Evolutionary conservation across 768 basidiomycete species (phyloP), one percentile per base, ranked within the genome.

Genomic region (Strobilomyces confusus): DNA sequence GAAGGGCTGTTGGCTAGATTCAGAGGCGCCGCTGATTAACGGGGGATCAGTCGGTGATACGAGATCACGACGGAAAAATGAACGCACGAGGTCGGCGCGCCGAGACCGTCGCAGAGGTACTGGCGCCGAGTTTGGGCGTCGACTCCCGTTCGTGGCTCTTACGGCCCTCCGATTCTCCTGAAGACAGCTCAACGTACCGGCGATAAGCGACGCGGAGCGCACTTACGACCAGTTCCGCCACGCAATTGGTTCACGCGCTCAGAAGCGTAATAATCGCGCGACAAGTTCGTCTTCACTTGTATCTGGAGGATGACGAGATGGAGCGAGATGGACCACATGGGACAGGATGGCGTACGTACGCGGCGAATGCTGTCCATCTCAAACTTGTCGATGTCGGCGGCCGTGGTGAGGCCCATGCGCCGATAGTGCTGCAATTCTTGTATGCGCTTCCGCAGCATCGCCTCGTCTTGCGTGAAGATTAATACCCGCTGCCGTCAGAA

Each of bases 361-460:
- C 92, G 76, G 59, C 87, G 87, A 26, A 78, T 73, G 48, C 83
- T 74, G 64, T 92, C 91, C 34, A 72, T 69, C 43, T 94, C 90
- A 63, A 92, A 98, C 63, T 88, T 91, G 38, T 95, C 92, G 32
- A 95, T 89, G 58, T 98, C 95, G n/a, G 85, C 85, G 9, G 83
- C 71, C 2, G 88, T 89, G 2, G 84, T 84, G 25, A 99, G 73
- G 0, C 95, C 97, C 65, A 91, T 80, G 32, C 87, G 80, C 9
- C 95, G 85, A 68, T 92, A 95, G 45, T 87, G 83, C 64, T 99
- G 95, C 22, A 99, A 75, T 61, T 98, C 94, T 58, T 86, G 80
- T 64, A 98, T 95, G 36, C 87, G 80, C 68, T 92, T 92, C 17
- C 95, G 82, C 9, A 99, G 75, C 50, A 87, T 76, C 5, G 88